Evolutionary conservation across 1,284 basidiomycete genomes (phyloP).

Genomic region (Anthracocystis walkeri): DNA sequence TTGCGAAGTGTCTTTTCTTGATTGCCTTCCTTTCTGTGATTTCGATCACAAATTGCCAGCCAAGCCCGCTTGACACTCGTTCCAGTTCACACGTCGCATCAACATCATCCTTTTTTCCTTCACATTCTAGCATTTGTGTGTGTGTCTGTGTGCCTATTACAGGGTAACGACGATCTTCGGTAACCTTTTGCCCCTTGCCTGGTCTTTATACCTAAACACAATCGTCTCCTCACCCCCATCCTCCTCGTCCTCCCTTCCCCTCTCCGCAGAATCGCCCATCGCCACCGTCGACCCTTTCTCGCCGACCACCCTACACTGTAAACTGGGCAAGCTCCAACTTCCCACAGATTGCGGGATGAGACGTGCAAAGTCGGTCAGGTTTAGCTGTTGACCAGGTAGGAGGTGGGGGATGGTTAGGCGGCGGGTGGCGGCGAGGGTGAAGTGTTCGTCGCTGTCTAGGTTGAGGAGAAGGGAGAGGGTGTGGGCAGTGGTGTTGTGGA

Average conservation of each 20-base stretch:
- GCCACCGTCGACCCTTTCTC: slow-evolving; percentile 10
- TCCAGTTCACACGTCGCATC: too few relatives aligned
- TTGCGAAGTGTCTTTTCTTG: too few relatives aligned
- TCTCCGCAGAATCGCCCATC: not conserved
- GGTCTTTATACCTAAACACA: not conserved
- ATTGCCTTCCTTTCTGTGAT: too few relatives aligned
- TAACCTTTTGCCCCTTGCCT: not conserved
- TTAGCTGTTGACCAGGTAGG: slow-evolving; percentile 7
- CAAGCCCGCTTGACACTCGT: too few relatives aligned
- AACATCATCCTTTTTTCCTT: not conserved
- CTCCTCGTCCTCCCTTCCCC: not conserved
- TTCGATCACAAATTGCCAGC: too few relatives aligned
- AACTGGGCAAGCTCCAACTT: not conserved
- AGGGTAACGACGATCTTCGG: slow-evolving; percentile 1
- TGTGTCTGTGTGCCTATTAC: too few relatives aligned
- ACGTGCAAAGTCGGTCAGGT: not conserved
- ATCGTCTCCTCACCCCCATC: not conserved
- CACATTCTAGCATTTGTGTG: too few relatives aligned
- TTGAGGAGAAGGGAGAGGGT: slow-evolving; percentile 14
- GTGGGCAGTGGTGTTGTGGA: slow-evolving; percentile 14
- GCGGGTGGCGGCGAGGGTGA: slow-evolving; percentile 27
- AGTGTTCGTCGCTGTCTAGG: slow-evolving; percentile 34
- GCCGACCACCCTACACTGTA: slow-evolving; percentile 1
- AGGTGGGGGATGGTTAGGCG: slow-evolving; percentile 28
- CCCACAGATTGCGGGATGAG: slow-evolving; percentile 26